These are phyloP conservation scores for Diaporthe citriasiana DNA, from an alignment of 2,329 filamentous ascomycete genomes.

Conservation along the genomic window DNA sequence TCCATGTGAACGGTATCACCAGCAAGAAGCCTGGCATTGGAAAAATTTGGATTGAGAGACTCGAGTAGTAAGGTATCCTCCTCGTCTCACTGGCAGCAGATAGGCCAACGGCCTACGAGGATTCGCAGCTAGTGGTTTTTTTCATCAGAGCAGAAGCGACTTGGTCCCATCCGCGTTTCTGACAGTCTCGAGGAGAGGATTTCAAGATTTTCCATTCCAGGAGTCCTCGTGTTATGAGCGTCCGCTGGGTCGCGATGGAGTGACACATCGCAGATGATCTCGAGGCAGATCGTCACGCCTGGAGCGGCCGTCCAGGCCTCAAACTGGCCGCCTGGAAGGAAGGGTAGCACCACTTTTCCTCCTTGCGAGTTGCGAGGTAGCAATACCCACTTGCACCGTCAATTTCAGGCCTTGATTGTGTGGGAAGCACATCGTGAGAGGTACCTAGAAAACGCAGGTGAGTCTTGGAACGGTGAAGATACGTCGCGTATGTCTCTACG, in stretches of 20 bases:
- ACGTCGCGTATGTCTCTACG: background rate
- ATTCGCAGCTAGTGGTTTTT: background rate
- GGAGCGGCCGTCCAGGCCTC: conserved; percentile 4
- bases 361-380: background rate
- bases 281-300: conserved; percentile 5
- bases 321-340: background rate
- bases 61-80: background rate
- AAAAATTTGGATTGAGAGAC: background rate
- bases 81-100: background rate
- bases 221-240: background rate
- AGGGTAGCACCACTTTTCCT: background rate
- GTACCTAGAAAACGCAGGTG: background rate
- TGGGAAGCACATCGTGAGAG: background rate
- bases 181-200: background rate
- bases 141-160: background rate
- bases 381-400: background rate
- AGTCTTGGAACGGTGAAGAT: background rate
- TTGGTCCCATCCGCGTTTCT: background rate
- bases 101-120: background rate
- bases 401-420: background rate
- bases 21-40: no score
- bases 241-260: background rate
- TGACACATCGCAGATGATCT: conserved; percentile 8
- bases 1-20: no score
- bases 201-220: background rate